Evolutionary conservation across 139 green algal species (phyloP).

Genomic region (Chlamydomonas sp.): DNA sequence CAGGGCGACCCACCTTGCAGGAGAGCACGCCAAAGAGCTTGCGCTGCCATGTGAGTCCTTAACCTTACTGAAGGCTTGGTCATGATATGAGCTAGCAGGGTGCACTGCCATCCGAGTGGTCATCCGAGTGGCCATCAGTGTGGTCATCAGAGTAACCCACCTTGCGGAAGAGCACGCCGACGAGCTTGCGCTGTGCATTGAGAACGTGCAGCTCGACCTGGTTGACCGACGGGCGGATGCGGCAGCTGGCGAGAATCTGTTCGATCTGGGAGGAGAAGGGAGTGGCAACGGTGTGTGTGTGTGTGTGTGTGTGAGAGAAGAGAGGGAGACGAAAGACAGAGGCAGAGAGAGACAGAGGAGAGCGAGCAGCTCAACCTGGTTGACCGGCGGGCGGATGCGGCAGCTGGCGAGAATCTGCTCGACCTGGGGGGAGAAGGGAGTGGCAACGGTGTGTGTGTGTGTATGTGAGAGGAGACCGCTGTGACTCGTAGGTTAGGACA

Average conservation of each 20-base stretch:
- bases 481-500: not conserved
- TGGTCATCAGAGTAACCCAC: constrained; percentile 9
- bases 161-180: constrained; percentile 61
- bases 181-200: constrained; percentile 62
- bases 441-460: not conserved
- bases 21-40: no score
- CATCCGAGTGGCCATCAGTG: no score
- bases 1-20: no score
- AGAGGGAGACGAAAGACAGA: no score
- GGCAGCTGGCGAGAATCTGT: constrained; percentile 44
- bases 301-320: not conserved
- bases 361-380: constrained; percentile 80
- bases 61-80: no score
- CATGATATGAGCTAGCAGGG: no score
- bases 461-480: not conserved
- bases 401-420: constrained; percentile 54
- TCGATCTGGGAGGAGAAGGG: constrained; percentile 40
- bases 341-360: constrained; percentile 18
- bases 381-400: constrained; percentile 58
- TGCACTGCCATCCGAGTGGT: no score
- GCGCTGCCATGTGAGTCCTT: no score
- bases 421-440: constrained; percentile 25
- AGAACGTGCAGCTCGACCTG: constrained; percentile 79
- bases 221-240: constrained; percentile 63
- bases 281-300: not conserved